Percentiles rank a stretch among this genome's conserved stretches.
Evolutionary conservation across 495 filamentous ascomycete species (phyloP).

Genomic region (Annulohypoxylon bovei): DNA sequence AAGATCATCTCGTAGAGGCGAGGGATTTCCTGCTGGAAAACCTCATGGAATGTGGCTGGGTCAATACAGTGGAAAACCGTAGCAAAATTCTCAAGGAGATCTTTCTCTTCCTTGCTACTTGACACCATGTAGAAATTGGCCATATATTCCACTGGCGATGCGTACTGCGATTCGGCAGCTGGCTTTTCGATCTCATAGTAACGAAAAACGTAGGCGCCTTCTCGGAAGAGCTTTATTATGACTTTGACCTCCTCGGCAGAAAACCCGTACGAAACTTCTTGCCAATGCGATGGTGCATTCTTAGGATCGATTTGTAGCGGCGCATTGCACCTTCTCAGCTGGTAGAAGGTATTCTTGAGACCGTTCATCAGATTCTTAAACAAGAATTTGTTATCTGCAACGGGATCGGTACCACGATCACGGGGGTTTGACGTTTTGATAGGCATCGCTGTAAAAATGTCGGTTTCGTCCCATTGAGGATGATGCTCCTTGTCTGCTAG

Average conservation of each 20-base stretch:
- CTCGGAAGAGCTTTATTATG: conserved; percentile 95
- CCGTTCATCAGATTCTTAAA: conserved; percentile 99
- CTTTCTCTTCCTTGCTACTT: conserved; percentile 95
- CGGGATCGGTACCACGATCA: conserved; percentile 88
- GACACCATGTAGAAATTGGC: conserved; percentile 92
- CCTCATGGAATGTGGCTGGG: conserved; percentile 97
- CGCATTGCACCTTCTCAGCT: conserved; percentile 87
- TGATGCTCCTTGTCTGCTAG: conserved; percentile 80
- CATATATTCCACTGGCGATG: conserved; percentile 86
- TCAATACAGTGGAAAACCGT: conserved; percentile 99
- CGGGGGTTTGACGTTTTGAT: conserved; percentile 95
- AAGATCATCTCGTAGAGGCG: conserved; percentile 98
- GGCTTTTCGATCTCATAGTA: conserved; percentile 93
- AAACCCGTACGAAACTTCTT: conserved; percentile 95
- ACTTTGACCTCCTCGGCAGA: conserved; percentile 96
- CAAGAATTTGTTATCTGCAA: conserved; percentile 97
- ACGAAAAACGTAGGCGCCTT: conserved; percentile 93
- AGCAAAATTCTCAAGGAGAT: conserved; percentile 95
- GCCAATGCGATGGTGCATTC: conserved; percentile 89
- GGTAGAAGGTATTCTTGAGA: conserved; percentile 95
- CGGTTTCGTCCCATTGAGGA: conserved; percentile 96
- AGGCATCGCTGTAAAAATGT: conserved; percentile 95
- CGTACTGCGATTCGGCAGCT: conserved; percentile 74
- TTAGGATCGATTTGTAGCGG: conserved; percentile 74
- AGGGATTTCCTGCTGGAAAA: conserved; percentile 97